Conservation (phyloP, 345 rosid genomes). For the Citrus medica region DNA sequence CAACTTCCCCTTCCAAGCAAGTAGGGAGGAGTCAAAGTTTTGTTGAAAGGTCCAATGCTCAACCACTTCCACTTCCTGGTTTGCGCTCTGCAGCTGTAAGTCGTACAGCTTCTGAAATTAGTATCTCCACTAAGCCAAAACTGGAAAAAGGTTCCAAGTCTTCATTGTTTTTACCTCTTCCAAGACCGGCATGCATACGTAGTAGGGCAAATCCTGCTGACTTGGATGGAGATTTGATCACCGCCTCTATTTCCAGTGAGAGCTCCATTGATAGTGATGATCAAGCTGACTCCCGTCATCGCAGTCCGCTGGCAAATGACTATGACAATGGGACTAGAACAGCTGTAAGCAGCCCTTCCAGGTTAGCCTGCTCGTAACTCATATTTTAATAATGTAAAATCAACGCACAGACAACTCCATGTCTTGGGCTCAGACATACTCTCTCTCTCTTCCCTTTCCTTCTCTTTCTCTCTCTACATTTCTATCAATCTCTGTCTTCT, state of each 20-base stretch:
- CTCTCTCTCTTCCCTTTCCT: constrained; percentile 11
- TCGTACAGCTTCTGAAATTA: constrained; percentile 43
- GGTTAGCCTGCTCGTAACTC: constrained; percentile 30
- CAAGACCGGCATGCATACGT: constrained; percentile 46
- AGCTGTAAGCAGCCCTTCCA: constrained; percentile 39
- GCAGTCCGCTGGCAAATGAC: constrained; percentile 48
- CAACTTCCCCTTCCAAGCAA: constrained; percentile 50
- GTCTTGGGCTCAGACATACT: constrained; percentile 12
- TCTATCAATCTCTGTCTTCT: constrained; percentile 21
- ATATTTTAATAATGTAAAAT: constrained; percentile 17
- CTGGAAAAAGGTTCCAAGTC: constrained; percentile 40
- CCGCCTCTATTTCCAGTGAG: constrained; percentile 49
- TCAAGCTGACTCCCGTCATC: constrained; percentile 33
- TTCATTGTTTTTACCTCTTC: constrained; percentile 46
- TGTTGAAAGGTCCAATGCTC: constrained; percentile 44
- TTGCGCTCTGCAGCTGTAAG: constrained; percentile 28
- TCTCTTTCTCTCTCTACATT: constrained; percentile 14
- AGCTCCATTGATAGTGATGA: constrained; percentile 50
- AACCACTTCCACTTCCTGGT: constrained; percentile 62
- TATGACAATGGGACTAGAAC: constrained; percentile 40
- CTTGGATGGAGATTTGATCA: constrained; percentile 44
- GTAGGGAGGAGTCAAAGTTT: constrained; percentile 59
- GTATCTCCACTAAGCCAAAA: constrained; percentile 31
- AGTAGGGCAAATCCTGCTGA: constrained; percentile 34
- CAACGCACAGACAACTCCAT: constrained; percentile 20